These are phyloP conservation scores for Penicillium cataractarum DNA, from an alignment of 495 filamentous ascomycete species.

Conservation along the genomic window DNA sequence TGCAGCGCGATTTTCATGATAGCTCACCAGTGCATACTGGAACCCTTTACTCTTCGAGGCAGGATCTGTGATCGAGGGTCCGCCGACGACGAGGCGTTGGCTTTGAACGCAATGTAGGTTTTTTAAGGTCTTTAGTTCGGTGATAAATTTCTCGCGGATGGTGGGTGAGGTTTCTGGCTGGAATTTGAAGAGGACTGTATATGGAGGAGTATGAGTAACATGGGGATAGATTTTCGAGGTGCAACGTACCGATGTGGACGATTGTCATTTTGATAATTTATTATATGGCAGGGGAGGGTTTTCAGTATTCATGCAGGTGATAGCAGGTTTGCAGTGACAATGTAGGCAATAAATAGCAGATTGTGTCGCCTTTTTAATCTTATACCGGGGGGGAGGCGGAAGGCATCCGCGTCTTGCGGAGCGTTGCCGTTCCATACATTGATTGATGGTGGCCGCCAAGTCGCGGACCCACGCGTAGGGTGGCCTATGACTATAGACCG, in stretches of 20 bases:
- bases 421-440: not conserved
- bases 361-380: not conserved
- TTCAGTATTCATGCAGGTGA: not conserved
- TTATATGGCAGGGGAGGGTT: not conserved
- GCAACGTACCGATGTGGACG: slow-evolving; percentile 38
- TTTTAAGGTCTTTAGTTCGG: slow-evolving; percentile 48
- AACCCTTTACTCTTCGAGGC: slow-evolving; percentile 52
- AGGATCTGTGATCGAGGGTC: slow-evolving; percentile 49
- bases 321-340: not conserved
- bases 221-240: not conserved
- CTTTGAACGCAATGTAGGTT: slow-evolving; percentile 42
- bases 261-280: slow-evolving; percentile 30
- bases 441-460: not conserved
- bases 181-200: slow-evolving; percentile 52
- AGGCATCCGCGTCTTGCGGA: slow-evolving; percentile 9
- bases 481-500: no score
- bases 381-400: not conserved
- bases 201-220: not conserved
- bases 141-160: slow-evolving; percentile 44
- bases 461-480: no score
- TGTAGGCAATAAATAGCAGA: not conserved
- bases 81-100: slow-evolving; percentile 47
- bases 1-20: slow-evolving; percentile 44
- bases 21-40: slow-evolving; percentile 50
- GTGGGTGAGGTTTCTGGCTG: slow-evolving; percentile 33